A percentile compares a stretch with the other conserved stretches of the same genome.
Conservation (phyloP, 139 green algal species). For the Tetraselmis chui region DNA sequence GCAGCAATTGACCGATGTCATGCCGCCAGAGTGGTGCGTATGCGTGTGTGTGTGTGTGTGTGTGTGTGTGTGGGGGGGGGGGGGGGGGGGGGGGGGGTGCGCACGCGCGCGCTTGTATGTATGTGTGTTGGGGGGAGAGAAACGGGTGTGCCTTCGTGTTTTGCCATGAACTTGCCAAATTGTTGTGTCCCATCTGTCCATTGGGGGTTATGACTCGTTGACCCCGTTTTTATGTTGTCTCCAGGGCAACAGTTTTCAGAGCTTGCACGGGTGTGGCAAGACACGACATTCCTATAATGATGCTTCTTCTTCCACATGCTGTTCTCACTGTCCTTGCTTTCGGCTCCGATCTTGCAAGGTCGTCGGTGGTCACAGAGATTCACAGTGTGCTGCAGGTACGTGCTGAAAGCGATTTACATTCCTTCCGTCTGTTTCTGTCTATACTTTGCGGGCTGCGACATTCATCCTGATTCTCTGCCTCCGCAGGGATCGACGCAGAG, state of each 20-base stretch:
- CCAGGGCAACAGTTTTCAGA: conserved; percentile 38
- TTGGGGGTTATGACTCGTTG: not conserved
- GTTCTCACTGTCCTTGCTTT: conserved; percentile 51
- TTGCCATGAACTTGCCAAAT: too few species aligned
- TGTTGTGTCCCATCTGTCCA: too few species aligned
- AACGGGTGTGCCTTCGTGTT: too few species aligned
- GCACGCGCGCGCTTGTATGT: too few species aligned
- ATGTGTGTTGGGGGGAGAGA: too few species aligned
- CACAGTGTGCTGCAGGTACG: conserved; percentile 31
- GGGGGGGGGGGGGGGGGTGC: too few species aligned
- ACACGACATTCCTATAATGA: conserved; percentile 68
- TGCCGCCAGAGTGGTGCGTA: not conserved
- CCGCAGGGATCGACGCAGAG: not conserved
- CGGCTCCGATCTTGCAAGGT: conserved; percentile 20
- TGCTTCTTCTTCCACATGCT: conserved; percentile 79
- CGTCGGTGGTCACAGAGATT: conserved; percentile 29
- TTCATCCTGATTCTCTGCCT: too few species aligned
- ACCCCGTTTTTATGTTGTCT: not conserved
- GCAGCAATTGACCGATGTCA: conserved; percentile 33
- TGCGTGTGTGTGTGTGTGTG: not conserved
- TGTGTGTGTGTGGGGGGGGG: too few species aligned
- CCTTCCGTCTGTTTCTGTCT: too few species aligned
- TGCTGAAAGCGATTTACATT: not conserved
- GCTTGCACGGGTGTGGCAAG: conserved; percentile 50
- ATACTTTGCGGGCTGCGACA: too few species aligned